These are phyloP conservation scores for Verticillium nonalfalfae DNA, from an alignment of 2,329 filamentous ascomycete genomes.

Conservation along the genomic window DNA sequence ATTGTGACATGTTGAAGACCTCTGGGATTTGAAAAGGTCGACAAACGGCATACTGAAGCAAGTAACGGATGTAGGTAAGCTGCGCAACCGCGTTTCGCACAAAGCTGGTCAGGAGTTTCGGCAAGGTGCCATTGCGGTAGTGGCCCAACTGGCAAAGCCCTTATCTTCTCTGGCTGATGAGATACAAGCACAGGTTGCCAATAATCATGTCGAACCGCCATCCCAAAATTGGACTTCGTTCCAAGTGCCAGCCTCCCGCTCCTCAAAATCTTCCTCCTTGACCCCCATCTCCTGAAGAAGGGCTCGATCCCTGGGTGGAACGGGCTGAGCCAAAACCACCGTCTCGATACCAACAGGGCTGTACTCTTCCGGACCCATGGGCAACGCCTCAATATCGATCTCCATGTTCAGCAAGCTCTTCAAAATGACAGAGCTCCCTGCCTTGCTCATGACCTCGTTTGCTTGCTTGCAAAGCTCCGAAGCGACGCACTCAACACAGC, in stretches of 20 bases:
- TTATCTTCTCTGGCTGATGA: neutral
- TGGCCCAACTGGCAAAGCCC: neutral
- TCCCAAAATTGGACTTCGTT: conserved; percentile 1
- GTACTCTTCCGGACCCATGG: conserved; percentile 73
- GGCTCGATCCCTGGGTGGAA: conserved; percentile 35
- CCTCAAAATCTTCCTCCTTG: conserved; percentile 12
- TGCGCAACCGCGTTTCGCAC: too few relatives aligned
- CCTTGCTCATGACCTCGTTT: conserved; percentile 92
- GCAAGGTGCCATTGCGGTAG: too few relatives aligned
- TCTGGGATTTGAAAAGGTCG: neutral
- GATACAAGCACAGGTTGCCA: neutral
- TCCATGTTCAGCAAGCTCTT: conserved; percentile 68
- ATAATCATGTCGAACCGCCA: neutral
- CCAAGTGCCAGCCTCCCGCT: neutral
- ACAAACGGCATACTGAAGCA: neutral
- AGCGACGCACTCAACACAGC: conserved; percentile 87
- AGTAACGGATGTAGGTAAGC: too few relatives aligned
- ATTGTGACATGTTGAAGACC: neutral
- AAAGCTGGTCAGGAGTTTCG: too few relatives aligned
- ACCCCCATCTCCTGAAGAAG: conserved; percentile 1
- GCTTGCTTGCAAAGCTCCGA: conserved; percentile 77
- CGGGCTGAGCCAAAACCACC: conserved; percentile 64
- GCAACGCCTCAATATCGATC: conserved; percentile 77
- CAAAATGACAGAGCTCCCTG: conserved; percentile 75
- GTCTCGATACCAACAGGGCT: conserved; percentile 74